phyloP scores from a whole-genome alignment of 2,329 filamentous ascomycete species.

The Exophiala calicioides region DNA sequence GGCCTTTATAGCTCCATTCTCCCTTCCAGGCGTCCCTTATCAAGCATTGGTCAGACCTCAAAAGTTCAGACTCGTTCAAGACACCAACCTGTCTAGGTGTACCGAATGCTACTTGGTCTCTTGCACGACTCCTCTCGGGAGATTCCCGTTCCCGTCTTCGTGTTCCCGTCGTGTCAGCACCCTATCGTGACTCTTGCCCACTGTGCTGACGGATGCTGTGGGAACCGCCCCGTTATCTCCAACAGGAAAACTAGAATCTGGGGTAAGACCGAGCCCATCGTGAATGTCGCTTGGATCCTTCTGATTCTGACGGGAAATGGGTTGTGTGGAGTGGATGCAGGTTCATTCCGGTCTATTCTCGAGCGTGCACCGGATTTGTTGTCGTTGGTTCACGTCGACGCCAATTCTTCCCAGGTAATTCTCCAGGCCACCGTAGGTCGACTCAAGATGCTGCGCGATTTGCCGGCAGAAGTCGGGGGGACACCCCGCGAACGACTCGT shows the following conservation, averaged over 20 bases:
- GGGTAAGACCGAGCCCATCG: constrained; percentile 1
- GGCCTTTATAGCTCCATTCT: no score
- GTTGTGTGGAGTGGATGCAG: not conserved
- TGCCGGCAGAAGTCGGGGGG: constrained; percentile 63
- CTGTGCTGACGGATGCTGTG: constrained; percentile 8
- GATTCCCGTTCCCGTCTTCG: not conserved
- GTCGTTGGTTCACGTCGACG: constrained; percentile 50
- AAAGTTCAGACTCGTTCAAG: no score
- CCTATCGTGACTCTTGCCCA: constrained; percentile 3
- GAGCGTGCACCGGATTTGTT: constrained; percentile 34
- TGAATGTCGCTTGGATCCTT: no score
- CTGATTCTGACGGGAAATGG: no score
- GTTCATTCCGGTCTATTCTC: not conserved
- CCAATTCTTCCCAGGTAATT: constrained; percentile 67
- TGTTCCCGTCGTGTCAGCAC: constrained; percentile 6
- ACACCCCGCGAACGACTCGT: constrained; percentile 71
- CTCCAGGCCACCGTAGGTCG: constrained; percentile 65
- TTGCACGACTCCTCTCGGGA: no score
- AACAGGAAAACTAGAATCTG: constrained; percentile 7
- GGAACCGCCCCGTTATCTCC: constrained; percentile 4
- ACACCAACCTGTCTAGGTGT: no score
- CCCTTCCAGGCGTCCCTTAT: no score
- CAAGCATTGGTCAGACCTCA: no score
- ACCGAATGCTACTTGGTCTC: no score
- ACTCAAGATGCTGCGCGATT: constrained; percentile 59